Evolutionary conservation across 75 land plant genomes (phyloP).

Genomic region (Ceratopteris richardii): DNA sequence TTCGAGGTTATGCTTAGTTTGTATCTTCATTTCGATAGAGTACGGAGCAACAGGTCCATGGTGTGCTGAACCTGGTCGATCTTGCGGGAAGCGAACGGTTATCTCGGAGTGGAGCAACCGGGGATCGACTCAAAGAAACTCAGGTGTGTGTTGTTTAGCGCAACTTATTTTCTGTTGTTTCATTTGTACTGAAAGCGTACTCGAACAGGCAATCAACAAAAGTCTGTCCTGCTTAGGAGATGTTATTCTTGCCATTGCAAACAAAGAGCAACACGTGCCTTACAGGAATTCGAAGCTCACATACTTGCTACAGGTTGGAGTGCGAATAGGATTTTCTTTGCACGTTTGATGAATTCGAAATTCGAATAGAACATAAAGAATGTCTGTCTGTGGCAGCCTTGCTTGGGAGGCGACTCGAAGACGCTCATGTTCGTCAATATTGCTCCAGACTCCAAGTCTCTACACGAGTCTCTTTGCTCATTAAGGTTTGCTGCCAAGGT

Average conservation of each 20-base stretch:
- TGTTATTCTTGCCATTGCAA: slow-evolving; percentile 30
- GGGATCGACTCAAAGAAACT: slow-evolving; percentile 31
- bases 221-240: slow-evolving; percentile 32
- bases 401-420: slow-evolving; percentile 32
- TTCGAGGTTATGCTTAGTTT: background rate
- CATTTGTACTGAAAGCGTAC: background rate
- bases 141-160: slow-evolving; percentile 19
- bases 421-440: slow-evolving; percentile 36
- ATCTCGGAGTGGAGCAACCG: slow-evolving; percentile 30
- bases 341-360: background rate
- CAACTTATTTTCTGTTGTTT: background rate
- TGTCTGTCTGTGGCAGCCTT: slow-evolving; percentile 22
- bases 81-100: slow-evolving; percentile 29
- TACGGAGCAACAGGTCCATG: slow-evolving; percentile 29
- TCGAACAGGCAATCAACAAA: slow-evolving; percentile 29
- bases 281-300: slow-evolving; percentile 33
- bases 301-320: slow-evolving; percentile 26
- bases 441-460: slow-evolving; percentile 25
- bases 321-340: background rate
- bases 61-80: slow-evolving; percentile 29
- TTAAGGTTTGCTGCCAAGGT: slow-evolving; percentile 36
- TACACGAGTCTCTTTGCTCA: slow-evolving; percentile 28
- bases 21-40: slow-evolving; percentile 8
- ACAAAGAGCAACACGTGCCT: slow-evolving; percentile 33
- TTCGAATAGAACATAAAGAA: too few species aligned